phyloP scores from a whole-genome alignment of 352 stramenopile species.

The Pythium brachiatum region DNA sequence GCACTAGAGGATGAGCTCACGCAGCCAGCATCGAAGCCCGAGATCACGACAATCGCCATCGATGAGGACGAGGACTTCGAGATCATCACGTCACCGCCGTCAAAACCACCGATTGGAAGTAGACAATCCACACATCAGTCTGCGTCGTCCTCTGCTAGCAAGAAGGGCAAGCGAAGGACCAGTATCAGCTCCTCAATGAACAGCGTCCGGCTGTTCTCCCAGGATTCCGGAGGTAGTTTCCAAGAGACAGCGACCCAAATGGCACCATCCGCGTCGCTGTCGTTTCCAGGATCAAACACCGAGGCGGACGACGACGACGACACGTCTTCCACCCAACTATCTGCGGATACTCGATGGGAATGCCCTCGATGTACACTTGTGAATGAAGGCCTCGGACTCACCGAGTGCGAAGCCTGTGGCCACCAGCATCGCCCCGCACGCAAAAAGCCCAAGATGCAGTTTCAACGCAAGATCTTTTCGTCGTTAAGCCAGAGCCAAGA shows the following conservation, averaged over 20 bases:
- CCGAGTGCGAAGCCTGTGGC: conserved; percentile 65
- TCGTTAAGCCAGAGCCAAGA: conserved; percentile 27
- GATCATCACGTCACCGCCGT: conserved; percentile 13
- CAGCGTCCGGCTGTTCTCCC: conserved; percentile 15
- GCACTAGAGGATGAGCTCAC: conserved; percentile 15
- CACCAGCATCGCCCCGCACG: conserved; percentile 44
- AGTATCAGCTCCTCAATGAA: conserved; percentile 1
- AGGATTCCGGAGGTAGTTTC: conserved; percentile 5
- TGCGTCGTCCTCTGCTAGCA: conserved; percentile 2
- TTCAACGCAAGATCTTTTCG: conserved; percentile 77
- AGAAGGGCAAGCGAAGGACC: conserved; percentile 9
- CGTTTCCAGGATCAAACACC: background rate
- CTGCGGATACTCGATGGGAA: conserved; percentile 39
- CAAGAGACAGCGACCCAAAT: conserved; percentile 23
- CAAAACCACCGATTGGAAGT: conserved; percentile 10
- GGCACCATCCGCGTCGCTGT: conserved; percentile 11
- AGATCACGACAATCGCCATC: background rate
- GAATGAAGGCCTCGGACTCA: conserved; percentile 46
- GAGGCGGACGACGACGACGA: background rate
- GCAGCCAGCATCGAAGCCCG: conserved; percentile 8
- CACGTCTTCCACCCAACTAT: background rate
- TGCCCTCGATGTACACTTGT: conserved; percentile 79
- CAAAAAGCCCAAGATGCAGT: conserved; percentile 71
- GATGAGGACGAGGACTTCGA: conserved; percentile 25
- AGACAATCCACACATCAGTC: conserved; percentile 14